Percentiles rank a stretch among this genome's conserved stretches.
These are phyloP conservation scores for Obelidium mucronatum DNA, from an alignment of 192 early-diverging fungal species.

Conservation along the genomic window DNA sequence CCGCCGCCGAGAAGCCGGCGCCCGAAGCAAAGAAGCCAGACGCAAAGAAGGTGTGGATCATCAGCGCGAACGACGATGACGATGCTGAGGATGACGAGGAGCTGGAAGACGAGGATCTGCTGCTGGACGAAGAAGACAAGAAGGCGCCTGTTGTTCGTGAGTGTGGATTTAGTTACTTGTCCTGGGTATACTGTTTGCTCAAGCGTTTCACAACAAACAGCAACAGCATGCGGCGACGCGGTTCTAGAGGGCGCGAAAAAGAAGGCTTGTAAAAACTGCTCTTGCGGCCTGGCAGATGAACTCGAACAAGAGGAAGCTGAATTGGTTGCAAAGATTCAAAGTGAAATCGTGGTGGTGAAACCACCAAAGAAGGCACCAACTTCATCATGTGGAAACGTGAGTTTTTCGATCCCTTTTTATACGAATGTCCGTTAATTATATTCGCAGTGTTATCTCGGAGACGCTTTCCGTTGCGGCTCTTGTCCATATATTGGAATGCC, in stretches of 20 bases:
- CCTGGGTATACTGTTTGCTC: background rate
- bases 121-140: slow-evolving; percentile 74
- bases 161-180: background rate
- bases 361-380: slow-evolving; percentile 47
- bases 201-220: background rate
- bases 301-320: slow-evolving; percentile 65
- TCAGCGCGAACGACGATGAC: slow-evolving; percentile 74
- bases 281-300: slow-evolving; percentile 86
- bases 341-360: slow-evolving; percentile 29
- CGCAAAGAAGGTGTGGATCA: slow-evolving; percentile 71
- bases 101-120: slow-evolving; percentile 84
- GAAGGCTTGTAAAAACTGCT: slow-evolving; percentile 98
- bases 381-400: slow-evolving; percentile 71
- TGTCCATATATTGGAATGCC: slow-evolving; percentile 99
- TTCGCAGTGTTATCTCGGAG: slow-evolving; percentile 85
- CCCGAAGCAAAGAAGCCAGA: slow-evolving; percentile 32
- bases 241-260: slow-evolving; percentile 75
- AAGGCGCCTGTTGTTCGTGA: slow-evolving; percentile 52
- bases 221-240: slow-evolving; percentile 17
- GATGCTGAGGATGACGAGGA: slow-evolving; percentile 89
- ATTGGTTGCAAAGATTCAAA: slow-evolving; percentile 43
- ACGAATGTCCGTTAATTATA: background rate
- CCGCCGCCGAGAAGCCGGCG: background rate
- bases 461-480: slow-evolving; percentile 95
- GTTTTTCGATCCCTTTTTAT: slow-evolving; percentile 19